phyloP scores from a whole-genome alignment of 495 filamentous ascomycete species.

The Trichocladium uniseriatum region DNA sequence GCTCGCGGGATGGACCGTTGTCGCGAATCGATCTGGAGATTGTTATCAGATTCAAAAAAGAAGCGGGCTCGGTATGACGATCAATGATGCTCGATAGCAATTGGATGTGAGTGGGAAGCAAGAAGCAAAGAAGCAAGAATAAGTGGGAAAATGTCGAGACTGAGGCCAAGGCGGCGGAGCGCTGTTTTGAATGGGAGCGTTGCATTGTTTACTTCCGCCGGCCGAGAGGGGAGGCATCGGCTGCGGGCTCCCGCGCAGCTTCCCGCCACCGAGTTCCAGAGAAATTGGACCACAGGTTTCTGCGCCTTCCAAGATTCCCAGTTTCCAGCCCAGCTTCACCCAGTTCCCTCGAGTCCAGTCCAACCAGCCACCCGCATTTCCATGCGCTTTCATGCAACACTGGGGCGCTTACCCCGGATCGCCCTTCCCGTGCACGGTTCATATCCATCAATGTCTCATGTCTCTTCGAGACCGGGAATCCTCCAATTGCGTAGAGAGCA shows the following conservation, averaged over 20 bases:
- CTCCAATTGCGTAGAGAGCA: no score
- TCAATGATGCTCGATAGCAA: constrained; percentile 26
- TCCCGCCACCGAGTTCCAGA: neutral
- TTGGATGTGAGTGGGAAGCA: constrained; percentile 10
- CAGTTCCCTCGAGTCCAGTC: neutral
- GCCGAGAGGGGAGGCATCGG: constrained; percentile 4
- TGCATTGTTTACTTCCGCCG: constrained; percentile 20
- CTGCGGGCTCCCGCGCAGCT: constrained; percentile 5
- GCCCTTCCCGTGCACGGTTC: no score
- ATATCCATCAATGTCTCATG: neutral
- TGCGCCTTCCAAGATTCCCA: neutral
- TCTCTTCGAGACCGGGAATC: neutral
- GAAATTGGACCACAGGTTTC: neutral
- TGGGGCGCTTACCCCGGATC: neutral
- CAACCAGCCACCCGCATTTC: no score
- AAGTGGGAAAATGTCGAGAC: neutral
- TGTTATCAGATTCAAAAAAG: constrained; percentile 20
- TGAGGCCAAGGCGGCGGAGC: neutral
- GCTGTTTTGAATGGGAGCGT: constrained; percentile 2
- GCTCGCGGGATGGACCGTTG: constrained; percentile 8
- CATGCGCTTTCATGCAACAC: no score
- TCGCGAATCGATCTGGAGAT: constrained; percentile 5
- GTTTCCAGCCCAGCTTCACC: neutral
- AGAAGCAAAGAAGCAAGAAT: constrained; percentile 2
- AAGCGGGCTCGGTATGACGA: constrained; percentile 16